Conservation (phyloP, 2,329 filamentous ascomycete genomes). For the Trichoderma afroharzianum region DNA sequence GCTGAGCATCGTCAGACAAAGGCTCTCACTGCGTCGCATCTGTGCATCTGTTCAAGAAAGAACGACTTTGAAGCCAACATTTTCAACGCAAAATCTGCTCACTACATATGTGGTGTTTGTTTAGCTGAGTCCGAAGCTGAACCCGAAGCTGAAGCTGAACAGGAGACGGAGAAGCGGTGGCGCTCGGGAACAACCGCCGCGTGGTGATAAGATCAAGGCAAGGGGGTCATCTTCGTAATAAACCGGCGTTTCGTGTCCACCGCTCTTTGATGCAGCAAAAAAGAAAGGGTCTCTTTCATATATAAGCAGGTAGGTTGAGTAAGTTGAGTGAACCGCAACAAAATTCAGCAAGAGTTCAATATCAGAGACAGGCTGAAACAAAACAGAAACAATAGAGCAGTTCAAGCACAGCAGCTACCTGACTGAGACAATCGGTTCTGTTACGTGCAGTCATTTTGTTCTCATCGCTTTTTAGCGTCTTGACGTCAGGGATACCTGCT, state of each 20-base stretch:
- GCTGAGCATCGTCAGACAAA: not conserved
- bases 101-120: not conserved
- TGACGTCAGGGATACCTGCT: constrained; percentile 2
- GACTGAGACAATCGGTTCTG: not conserved
- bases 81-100: not conserved
- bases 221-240: not conserved
- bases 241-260: not conserved
- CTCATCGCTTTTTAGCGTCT: not conserved
- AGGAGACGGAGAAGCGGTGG: not conserved
- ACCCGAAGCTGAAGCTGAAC: not conserved
- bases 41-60: not conserved
- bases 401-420: not conserved
- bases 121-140: not conserved
- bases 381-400: not conserved
- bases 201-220: not conserved
- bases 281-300: not conserved
- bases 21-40: not conserved
- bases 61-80: not conserved
- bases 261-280: not conserved
- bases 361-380: not conserved
- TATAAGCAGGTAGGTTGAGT: not conserved
- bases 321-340: not conserved
- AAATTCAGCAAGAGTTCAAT: not conserved
- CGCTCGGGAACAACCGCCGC: not conserved
- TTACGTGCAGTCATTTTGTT: not conserved